These are phyloP conservation scores for Debaryomyces psychrophilus DNA, from an alignment of 1,139 yeast species.

Conservation along the genomic window DNA sequence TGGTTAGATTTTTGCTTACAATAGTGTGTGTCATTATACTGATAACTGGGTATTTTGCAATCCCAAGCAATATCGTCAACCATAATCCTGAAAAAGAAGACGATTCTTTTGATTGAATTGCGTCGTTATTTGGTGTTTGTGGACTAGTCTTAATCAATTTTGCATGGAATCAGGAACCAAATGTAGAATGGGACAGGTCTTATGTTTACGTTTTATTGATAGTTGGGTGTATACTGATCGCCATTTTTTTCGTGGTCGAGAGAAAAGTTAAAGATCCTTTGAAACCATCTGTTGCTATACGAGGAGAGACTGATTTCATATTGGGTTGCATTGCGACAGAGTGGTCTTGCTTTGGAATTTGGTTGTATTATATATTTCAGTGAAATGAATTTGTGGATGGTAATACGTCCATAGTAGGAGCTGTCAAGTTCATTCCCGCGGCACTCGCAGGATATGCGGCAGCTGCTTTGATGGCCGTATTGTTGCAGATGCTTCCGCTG, in stretches of 20 bases:
- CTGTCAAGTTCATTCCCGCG: slow-evolving; percentile 45
- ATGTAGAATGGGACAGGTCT: slow-evolving; percentile 55
- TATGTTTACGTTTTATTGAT: slow-evolving; percentile 55
- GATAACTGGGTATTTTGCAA: slow-evolving; percentile 35
- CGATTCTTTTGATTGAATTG: slow-evolving; percentile 47
- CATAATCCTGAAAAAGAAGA: slow-evolving; percentile 15
- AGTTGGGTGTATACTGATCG: slow-evolving; percentile 45
- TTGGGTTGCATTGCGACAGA: slow-evolving; percentile 56
- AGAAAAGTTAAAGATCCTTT: slow-evolving; percentile 43
- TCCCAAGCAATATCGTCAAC: slow-evolving; percentile 44
- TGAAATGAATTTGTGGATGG: slow-evolving; percentile 36
- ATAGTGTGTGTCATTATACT: slow-evolving; percentile 38
- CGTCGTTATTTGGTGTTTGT: slow-evolving; percentile 48
- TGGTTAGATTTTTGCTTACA: slow-evolving; percentile 42
- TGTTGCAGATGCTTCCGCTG: slow-evolving; percentile 42
- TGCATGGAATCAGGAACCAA: slow-evolving; percentile 67
- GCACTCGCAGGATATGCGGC: slow-evolving; percentile 49
- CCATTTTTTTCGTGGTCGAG: slow-evolving; percentile 41
- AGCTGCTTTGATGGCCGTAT: slow-evolving; percentile 43
- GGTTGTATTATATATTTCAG: slow-evolving; percentile 52
- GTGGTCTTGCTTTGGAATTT: slow-evolving; percentile 64
- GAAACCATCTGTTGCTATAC: slow-evolving; percentile 46
- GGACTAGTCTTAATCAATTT: slow-evolving; percentile 56
- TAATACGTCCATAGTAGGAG: slow-evolving; percentile 36
- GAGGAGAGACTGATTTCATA: slow-evolving; percentile 47